Evolutionary conservation across 148 eudicot species (phyloP).

Genomic region (Rhododendron griersonianum): DNA sequence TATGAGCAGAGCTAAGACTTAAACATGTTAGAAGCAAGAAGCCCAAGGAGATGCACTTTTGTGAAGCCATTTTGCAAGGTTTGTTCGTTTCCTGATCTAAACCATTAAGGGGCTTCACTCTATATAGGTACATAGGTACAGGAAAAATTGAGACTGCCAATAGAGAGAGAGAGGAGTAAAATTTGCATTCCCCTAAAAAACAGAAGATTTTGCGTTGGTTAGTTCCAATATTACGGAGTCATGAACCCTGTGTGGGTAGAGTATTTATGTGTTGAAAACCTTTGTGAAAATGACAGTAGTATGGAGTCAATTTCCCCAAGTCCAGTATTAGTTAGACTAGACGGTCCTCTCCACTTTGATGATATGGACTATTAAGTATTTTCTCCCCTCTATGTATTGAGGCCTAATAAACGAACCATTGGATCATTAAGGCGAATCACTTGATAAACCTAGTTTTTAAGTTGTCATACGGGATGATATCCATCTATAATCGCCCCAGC

Average conservation of each 20-base stretch:
- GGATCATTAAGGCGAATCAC: background rate
- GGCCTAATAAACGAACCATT: background rate
- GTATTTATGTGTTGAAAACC: background rate
- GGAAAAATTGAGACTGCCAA: background rate
- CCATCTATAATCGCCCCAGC: background rate
- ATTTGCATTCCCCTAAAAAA: background rate
- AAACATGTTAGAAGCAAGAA: background rate
- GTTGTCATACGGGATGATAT: background rate
- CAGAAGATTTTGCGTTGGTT: background rate
- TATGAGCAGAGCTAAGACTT: slow-evolving; percentile 2
- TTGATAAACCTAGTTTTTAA: background rate
- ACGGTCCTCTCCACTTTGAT: background rate
- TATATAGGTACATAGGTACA: background rate
- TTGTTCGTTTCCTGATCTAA: background rate
- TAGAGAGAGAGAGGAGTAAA: background rate
- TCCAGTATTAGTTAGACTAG: background rate
- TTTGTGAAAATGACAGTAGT: background rate
- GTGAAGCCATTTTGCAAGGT: background rate
- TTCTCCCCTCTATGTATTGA: background rate
- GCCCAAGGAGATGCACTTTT: background rate
- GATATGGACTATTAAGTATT: background rate
- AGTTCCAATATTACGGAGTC: background rate
- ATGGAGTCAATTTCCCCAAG: background rate
- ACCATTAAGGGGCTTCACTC: background rate
- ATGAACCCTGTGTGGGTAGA: background rate